Evolutionary conservation across 1,284 basidiomycete genomes (phyloP).

Genomic region (Moesziomyces parantarcticus): DNA sequence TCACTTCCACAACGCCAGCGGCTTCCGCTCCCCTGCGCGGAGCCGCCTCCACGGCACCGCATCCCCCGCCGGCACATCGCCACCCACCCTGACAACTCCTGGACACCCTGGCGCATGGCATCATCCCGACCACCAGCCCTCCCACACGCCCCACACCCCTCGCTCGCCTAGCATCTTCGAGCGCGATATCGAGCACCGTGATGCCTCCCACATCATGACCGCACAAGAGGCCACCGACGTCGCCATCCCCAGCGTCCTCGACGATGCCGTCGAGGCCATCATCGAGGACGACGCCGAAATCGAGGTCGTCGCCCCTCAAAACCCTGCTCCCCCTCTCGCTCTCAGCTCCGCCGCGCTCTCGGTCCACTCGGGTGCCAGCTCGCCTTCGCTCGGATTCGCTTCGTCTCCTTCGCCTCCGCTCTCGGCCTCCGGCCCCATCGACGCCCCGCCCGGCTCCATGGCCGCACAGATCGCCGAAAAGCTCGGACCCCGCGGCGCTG

Average conservation of each 20-base stretch:
- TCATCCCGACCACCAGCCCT: constrained; percentile 11
- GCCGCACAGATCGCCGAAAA: constrained; percentile 61
- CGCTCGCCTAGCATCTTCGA: constrained; percentile 62
- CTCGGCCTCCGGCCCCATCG: constrained; percentile 37
- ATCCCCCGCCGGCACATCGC: constrained; percentile 34
- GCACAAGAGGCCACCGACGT: constrained; percentile 64
- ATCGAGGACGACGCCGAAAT: constrained; percentile 57
- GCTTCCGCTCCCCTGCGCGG: constrained; percentile 32
- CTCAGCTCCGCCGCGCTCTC: constrained; percentile 54
- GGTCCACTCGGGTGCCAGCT: constrained; percentile 48
- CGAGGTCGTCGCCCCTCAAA: constrained; percentile 61
- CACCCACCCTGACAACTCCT: constrained; percentile 3
- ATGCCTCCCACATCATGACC: constrained; percentile 57
- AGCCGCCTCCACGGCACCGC: constrained; percentile 30
- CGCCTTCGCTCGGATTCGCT: constrained; percentile 30
- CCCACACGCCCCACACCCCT: constrained; percentile 17
- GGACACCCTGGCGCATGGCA: constrained; percentile 8
- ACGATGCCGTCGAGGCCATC: constrained; percentile 65
- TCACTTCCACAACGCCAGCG: constrained; percentile 11
- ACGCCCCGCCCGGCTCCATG: constrained; percentile 58
- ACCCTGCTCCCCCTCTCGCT: constrained; percentile 49
- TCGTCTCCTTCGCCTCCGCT: constrained; percentile 52
- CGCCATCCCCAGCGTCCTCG: constrained; percentile 62
- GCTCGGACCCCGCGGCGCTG: constrained; percentile 20
- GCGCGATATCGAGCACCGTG: constrained; percentile 62